Percentiles rank a stretch among this genome's conserved stretches.
These are phyloP conservation scores for Ettlia oleoabundans DNA, from an alignment of 139 green algal genomes.

Conservation along the genomic window DNA sequence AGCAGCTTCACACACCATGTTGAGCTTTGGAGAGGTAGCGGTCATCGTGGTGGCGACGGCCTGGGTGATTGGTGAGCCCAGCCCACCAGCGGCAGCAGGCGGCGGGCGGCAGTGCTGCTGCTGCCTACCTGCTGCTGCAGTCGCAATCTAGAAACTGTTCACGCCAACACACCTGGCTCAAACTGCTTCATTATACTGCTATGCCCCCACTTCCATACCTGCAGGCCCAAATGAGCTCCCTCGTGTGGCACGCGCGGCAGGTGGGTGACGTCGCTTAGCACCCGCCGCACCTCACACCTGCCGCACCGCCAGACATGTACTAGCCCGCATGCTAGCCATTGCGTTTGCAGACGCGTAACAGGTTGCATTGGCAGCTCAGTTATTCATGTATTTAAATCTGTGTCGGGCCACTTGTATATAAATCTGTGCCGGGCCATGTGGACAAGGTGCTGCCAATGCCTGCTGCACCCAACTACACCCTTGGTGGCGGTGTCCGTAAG, in stretches of 20 bases:
- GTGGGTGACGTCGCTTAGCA: no score
- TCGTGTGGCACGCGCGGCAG: neutral
- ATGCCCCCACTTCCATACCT: neutral
- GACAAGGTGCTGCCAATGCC: no score
- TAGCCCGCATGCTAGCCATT: no score
- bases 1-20: neutral
- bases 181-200: neutral
- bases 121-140: neutral
- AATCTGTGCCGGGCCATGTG: no score
- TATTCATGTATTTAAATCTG: no score
- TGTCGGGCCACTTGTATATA: no score
- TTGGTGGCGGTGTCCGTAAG: no score
- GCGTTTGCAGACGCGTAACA: no score
- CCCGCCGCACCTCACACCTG: no score
- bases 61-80: slow-evolving; percentile 33
- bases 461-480: no score
- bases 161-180: neutral
- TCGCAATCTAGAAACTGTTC: neutral
- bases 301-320: no score
- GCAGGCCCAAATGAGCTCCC: slow-evolving; percentile 50
- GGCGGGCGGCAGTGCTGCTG: neutral
- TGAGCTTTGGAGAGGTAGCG: slow-evolving; percentile 33
- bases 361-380: no score
- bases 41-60: slow-evolving; percentile 23
- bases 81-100: neutral